Conservation (phyloP, 2,329 filamentous ascomycete genomes). For the Zalaria sp. region DNA sequence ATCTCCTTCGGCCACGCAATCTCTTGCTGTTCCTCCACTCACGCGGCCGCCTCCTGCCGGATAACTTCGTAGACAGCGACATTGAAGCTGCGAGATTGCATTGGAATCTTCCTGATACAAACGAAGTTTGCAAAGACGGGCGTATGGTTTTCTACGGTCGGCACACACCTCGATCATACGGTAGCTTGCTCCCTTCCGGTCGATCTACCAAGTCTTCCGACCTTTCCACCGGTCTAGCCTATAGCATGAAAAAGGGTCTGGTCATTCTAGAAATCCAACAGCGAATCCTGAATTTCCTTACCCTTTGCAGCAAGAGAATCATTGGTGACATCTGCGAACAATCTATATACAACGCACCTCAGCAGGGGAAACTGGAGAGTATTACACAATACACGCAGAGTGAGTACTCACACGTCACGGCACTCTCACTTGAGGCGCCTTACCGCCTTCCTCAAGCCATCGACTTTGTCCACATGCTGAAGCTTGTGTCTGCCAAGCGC, state of each 20-base stretch:
- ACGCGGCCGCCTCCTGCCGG: slow-evolving; percentile 32
- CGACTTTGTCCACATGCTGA: slow-evolving; percentile 30
- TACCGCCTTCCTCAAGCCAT: slow-evolving; percentile 36
- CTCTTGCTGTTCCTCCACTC: slow-evolving; percentile 40
- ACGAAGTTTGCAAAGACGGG: slow-evolving; percentile 9
- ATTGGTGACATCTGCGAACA: slow-evolving; percentile 33
- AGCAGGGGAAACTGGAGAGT: background rate
- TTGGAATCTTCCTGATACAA: background rate
- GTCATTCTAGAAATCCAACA: slow-evolving; percentile 38
- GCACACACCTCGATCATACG: slow-evolving; percentile 15
- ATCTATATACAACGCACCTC: no score
- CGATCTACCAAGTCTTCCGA: slow-evolving; percentile 3
- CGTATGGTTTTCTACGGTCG: slow-evolving; percentile 11
- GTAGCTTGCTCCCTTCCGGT: slow-evolving; percentile 22
- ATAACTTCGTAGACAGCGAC: slow-evolving; percentile 35
- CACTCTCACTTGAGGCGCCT: slow-evolving; percentile 31
- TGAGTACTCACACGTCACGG: slow-evolving; percentile 2
- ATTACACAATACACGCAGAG: slow-evolving; percentile 2
- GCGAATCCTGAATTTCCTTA: slow-evolving; percentile 33
- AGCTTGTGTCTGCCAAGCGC: slow-evolving; percentile 28
- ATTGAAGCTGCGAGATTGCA: slow-evolving; percentile 8
- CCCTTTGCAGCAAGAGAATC: slow-evolving; percentile 31
- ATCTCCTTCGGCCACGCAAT: slow-evolving; percentile 30
- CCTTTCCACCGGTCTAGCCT: no score
- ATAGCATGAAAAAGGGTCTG: slow-evolving; percentile 14